Evolutionary conservation across 805 yeast genomes (phyloP), one percentile per base, ranked within the genome.

Genomic region (Sporopachydermia quercuum): DNA sequence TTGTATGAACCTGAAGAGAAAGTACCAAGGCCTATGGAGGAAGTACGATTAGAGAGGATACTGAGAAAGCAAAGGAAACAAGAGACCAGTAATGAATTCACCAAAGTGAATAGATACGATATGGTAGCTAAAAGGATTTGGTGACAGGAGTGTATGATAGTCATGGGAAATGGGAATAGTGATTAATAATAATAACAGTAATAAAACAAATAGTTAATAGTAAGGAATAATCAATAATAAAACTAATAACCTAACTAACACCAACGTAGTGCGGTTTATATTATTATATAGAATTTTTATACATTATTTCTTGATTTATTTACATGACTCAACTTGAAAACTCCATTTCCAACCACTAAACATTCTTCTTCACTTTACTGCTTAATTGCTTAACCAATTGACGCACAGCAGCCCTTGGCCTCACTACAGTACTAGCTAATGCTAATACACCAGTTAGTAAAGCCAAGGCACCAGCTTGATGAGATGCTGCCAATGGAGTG

Each of bases 381-480:
- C 42, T 36, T 23, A 46, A 16, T 11, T 38, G 37, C 15, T 34
- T 19, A 13, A 47, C 17, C 4, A 47, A 37, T 18, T 39, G 23
- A 18, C 33, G 38, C 18, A 47, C 23, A 11, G 39, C 23, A 18
- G 50, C 38, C 35, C 41, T 37, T 37, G 30, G 30, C 13, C 30
- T 8, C 30, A 23, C 30, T 8, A 23, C 30, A 8, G 30, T 23
- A n/a, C 30, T 23, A 6, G 74, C 70, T 40, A 76, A 61, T 6
- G 78, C 65, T 43, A 89, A 63, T n/a, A 85, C 71, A 13, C 81
- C 68, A 0, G 98, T 87, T 49, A 91, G 65, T 38, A 91, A 65
- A 0, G 93, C 94, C 49, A 91, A 62, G 1, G 96, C 94, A 49
- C 97, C 97, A 5, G 95, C 96, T 65, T 91, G 99, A 56, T 91